Evolutionary conservation across 768 basidiomycete species (phyloP).

Genomic region (Amanita rubescens): DNA sequence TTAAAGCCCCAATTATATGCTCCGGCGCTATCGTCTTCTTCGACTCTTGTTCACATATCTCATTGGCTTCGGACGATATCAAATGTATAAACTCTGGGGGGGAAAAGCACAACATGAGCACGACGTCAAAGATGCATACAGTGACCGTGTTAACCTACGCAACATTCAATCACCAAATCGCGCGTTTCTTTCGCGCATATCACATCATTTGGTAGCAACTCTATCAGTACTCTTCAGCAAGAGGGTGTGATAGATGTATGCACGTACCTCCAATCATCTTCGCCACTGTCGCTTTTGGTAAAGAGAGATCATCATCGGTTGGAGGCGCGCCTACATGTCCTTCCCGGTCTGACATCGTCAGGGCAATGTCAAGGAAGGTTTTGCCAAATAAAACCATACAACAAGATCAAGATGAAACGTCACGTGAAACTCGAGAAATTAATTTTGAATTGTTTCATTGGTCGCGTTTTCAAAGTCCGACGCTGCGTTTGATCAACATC

Average conservation of each 20-base stretch:
- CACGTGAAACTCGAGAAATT: too few species aligned
- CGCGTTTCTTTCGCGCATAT: conserved; percentile 93
- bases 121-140: not conserved
- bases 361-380: not conserved
- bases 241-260: too few species aligned
- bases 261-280: conserved; percentile 89
- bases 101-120: conserved; percentile 1
- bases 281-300: conserved; percentile 95
- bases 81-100: conserved; percentile 98
- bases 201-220: conserved; percentile 82
- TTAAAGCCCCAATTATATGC: conserved; percentile 88
- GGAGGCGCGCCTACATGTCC: conserved; percentile 57
- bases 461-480: too few species aligned
- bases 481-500: too few species aligned
- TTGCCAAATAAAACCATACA: not conserved
- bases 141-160: conserved; percentile 79
- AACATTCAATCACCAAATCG: conserved; percentile 95
- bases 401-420: too few species aligned
- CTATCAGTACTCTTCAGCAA: conserved; percentile 33
- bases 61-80: conserved; percentile 95
- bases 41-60: conserved; percentile 95
- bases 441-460: too few species aligned
- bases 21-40: conserved; percentile 99
- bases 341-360: conserved; percentile 83
- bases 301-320: conserved; percentile 85